Conservation (phyloP, 2,329 filamentous ascomycete genomes). For the Zymoseptoria pseudotritici region DNA sequence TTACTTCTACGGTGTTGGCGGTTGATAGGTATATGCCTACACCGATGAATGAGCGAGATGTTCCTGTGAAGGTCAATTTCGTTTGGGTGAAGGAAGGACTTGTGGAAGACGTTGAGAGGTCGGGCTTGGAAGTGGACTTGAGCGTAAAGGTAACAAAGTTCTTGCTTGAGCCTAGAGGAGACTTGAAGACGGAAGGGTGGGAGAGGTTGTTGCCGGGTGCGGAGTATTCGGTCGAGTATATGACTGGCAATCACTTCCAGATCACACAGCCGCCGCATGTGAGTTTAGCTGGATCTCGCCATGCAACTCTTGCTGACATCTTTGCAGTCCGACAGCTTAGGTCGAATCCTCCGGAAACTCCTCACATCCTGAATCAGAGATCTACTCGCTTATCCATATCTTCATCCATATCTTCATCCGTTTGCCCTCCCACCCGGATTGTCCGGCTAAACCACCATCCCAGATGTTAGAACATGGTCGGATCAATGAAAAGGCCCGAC, state of each 20-base stretch:
- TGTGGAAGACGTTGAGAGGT: constrained; percentile 22
- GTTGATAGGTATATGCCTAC: constrained; percentile 25
- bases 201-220: constrained; percentile 25
- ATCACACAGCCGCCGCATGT: constrained; percentile 27
- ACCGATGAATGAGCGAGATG: constrained; percentile 15
- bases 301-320: not conserved
- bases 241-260: constrained; percentile 29
- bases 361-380: not conserved
- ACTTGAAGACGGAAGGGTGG: constrained; percentile 25
- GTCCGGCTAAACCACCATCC: constrained; percentile 9
- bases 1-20: constrained; percentile 22
- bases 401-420: constrained; percentile 10
- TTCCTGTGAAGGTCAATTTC: constrained; percentile 23
- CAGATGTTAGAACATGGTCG: constrained; percentile 9
- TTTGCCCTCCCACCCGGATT: constrained; percentile 11
- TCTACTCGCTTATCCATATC: not conserved
- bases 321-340: constrained; percentile 15
- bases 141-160: constrained; percentile 26
- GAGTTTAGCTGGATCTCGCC: constrained; percentile 4
- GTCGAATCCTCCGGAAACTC: constrained; percentile 4
- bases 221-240: constrained; percentile 21
- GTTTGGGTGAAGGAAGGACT: constrained; percentile 27
- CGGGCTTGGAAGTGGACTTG: constrained; percentile 24
- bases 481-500: constrained; percentile 12
- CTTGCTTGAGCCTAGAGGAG: constrained; percentile 23